phyloP scores from a whole-genome alignment of 2,329 filamentous ascomycete species.

The Didymella lethalis region DNA sequence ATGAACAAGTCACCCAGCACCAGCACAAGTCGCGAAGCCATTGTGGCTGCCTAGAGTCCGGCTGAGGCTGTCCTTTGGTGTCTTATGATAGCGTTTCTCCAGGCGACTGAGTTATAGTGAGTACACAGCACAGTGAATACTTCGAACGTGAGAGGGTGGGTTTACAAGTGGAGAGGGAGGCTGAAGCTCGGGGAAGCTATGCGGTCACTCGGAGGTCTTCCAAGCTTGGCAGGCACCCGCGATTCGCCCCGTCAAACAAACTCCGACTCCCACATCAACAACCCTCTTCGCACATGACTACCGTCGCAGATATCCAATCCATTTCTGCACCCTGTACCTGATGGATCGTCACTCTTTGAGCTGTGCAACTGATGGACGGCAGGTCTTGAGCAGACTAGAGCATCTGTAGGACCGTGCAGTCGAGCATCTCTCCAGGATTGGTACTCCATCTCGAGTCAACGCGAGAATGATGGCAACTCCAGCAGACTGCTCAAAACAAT shows the following conservation, averaged over 20 bases:
- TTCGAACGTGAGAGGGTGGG: conserved; percentile 5
- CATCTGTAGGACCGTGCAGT: no score
- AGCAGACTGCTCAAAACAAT: no score
- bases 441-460: no score
- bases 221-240: conserved; percentile 18
- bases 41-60: conserved; percentile 32
- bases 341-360: no score
- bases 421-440: no score
- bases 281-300: no score
- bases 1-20: conserved; percentile 55
- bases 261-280: not conserved
- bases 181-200: conserved; percentile 22
- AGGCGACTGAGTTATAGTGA: conserved; percentile 3
- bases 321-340: no score
- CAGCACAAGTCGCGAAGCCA: conserved; percentile 54
- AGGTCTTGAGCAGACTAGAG: no score
- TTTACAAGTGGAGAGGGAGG: conserved; percentile 13
- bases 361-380: no score
- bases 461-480: no score
- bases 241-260: not conserved
- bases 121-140: not conserved
- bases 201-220: conserved; percentile 19
- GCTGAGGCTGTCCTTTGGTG: not conserved
- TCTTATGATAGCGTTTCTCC: not conserved
- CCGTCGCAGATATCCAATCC: no score